phyloP scores from a whole-genome alignment of 345 rosid species.

The Pistacia vera region DNA sequence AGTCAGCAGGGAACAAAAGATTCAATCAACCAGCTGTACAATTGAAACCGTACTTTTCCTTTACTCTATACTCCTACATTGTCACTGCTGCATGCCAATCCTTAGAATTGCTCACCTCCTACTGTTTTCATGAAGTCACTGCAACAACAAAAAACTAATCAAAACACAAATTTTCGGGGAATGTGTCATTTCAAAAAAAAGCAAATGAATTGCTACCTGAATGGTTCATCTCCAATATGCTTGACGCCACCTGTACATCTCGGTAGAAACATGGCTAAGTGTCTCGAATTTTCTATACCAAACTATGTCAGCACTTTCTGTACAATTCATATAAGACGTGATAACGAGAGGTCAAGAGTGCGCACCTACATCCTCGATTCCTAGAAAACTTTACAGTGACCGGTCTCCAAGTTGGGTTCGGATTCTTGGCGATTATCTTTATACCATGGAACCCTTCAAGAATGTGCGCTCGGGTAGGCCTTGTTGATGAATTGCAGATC shows the following conservation, averaged over 20 bases:
- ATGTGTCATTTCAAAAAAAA: neutral
- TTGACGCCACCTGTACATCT: constrained; percentile 45
- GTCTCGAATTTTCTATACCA: constrained; percentile 40
- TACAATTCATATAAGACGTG: constrained; percentile 43
- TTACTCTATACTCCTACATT: constrained; percentile 38
- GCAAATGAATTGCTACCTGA: constrained; percentile 34
- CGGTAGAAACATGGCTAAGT: constrained; percentile 41
- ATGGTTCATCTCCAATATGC: constrained; percentile 50
- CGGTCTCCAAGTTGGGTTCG: constrained; percentile 36
- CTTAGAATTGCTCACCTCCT: constrained; percentile 55
- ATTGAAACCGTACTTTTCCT: constrained; percentile 26
- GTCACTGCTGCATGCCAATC: constrained; percentile 60
- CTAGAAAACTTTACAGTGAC: constrained; percentile 62
- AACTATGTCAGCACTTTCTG: constrained; percentile 53
- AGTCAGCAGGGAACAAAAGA: constrained; percentile 27
- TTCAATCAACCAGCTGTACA: constrained; percentile 47
- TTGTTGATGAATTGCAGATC: constrained; percentile 37
- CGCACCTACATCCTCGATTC: constrained; percentile 68
- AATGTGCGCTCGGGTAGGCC: constrained; percentile 34
- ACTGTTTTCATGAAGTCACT: constrained; percentile 50
- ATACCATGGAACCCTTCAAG: constrained; percentile 36
- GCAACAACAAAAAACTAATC: constrained; percentile 16
- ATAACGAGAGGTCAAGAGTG: constrained; percentile 50
- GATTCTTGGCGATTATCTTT: constrained; percentile 37
- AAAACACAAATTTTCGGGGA: neutral